phyloP scores from a whole-genome alignment of 176 grass and related monocot genomes.

The Ensete glaucum region DNA sequence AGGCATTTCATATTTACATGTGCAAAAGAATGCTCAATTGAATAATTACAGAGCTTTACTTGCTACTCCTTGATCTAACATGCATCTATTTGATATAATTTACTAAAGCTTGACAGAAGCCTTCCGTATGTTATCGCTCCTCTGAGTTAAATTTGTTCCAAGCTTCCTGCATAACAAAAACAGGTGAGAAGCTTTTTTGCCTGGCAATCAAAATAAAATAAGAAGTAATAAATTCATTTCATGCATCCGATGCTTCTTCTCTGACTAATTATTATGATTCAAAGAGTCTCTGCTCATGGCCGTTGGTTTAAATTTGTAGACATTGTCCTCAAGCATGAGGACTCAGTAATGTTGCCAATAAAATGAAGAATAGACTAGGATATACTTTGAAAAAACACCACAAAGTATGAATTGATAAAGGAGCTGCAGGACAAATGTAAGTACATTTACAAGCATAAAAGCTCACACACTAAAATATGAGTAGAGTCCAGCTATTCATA shows the following conservation, averaged over 20 bases:
- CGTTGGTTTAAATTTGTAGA: too few relatives aligned
- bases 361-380: too few relatives aligned
- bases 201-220: neutral
- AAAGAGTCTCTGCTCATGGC: too few relatives aligned
- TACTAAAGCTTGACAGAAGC: neutral
- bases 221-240: neutral
- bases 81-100: neutral
- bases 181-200: neutral
- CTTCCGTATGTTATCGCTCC: constrained; percentile 18
- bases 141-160: constrained; percentile 40
- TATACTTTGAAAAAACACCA: too few relatives aligned
- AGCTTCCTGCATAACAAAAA: constrained; percentile 28
- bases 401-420: too few relatives aligned
- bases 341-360: too few relatives aligned
- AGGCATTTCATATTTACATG: neutral
- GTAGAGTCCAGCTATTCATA: too few relatives aligned
- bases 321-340: too few relatives aligned
- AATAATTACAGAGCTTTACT: neutral
- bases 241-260: neutral
- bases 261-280: neutral
- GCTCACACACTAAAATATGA: too few relatives aligned
- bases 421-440: too few relatives aligned
- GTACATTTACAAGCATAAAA: too few relatives aligned
- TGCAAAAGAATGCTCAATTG: neutral
- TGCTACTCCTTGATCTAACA: neutral